Conservation (phyloP, 164 flowering plant genomes). For the Houttuynia cordata region DNA sequence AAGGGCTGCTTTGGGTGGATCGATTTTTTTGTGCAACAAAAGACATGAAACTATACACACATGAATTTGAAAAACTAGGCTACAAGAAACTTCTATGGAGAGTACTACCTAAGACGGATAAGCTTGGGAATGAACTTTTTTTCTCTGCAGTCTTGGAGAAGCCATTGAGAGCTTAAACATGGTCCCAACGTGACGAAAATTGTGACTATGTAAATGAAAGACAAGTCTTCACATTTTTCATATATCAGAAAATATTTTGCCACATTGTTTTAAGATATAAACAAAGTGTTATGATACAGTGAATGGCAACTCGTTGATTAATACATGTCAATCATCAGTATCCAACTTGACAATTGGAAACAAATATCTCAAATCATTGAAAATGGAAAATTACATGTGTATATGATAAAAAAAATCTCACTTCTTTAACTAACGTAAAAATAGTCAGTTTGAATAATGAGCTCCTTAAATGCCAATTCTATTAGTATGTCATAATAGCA, state of each 20-base stretch:
- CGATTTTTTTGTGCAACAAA: slow-evolving; percentile 23
- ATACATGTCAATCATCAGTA: background rate
- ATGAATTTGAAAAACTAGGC: slow-evolving; percentile 15
- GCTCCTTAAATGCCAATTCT: background rate
- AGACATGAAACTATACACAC: slow-evolving; percentile 19
- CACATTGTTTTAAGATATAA: background rate
- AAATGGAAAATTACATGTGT: background rate
- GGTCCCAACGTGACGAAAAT: background rate
- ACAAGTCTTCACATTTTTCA: background rate
- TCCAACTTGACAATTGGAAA: background rate
- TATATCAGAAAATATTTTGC: background rate
- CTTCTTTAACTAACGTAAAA: background rate
- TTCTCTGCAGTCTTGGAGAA: slow-evolving; percentile 15
- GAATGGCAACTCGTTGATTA: background rate
- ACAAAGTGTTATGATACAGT: no score
- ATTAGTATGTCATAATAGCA: background rate
- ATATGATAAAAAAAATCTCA: background rate
- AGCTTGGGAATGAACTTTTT: slow-evolving; percentile 23
- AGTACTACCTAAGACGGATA: slow-evolving; percentile 24
- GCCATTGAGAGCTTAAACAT: background rate
- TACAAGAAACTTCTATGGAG: slow-evolving; percentile 25
- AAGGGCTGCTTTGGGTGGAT: slow-evolving; percentile 30
- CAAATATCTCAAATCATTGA: no score
- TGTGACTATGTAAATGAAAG: background rate
- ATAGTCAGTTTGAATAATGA: background rate